Conservation (phyloP, 306 rosid genomes). For the Mimosa bimucronata region DNA sequence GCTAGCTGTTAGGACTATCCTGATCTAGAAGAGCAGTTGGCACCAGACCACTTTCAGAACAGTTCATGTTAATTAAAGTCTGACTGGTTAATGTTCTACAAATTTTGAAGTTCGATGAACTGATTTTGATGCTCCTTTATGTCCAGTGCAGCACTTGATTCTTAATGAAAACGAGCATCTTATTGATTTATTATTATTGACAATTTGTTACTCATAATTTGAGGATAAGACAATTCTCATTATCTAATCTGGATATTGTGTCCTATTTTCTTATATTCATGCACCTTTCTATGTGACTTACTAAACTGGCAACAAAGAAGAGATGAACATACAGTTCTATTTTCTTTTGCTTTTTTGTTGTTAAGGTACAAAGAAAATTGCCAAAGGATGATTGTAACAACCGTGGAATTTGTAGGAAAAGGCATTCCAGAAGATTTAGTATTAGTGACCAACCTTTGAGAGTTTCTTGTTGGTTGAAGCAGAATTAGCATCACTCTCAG, state of each 20-base stretch:
- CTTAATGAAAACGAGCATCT: constrained; percentile 15
- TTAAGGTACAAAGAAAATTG: constrained; percentile 29
- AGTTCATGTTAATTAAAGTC: constrained; percentile 11
- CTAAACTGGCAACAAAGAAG: constrained; percentile 20
- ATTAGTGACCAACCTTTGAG: constrained; percentile 65
- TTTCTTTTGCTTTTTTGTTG: neutral
- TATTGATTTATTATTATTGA: constrained; percentile 9
- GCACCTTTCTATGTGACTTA: constrained; percentile 17
- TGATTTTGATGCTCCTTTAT: constrained; percentile 22
- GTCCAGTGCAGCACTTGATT: constrained; percentile 27
- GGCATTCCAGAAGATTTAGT: constrained; percentile 38
- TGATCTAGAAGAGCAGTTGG: constrained; percentile 14
- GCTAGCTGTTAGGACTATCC: constrained; percentile 27
- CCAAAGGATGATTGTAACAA: constrained; percentile 19
- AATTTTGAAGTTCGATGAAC: constrained; percentile 10
- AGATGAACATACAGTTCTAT: constrained; percentile 5
- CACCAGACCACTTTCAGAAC: neutral
- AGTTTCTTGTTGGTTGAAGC: constrained; percentile 64
- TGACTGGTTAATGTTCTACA: neutral
- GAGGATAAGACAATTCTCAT: constrained; percentile 14
- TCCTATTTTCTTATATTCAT: constrained; percentile 1
- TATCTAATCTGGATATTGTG: constrained; percentile 19
- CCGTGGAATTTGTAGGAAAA: constrained; percentile 26
- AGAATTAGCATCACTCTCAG: constrained; percentile 41
- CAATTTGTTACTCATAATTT: constrained; percentile 17